A percentile compares a stretch with the other conserved stretches of the same genome.
phyloP scores from a whole-genome alignment of 2,329 filamentous ascomycete genomes.

The Diplodia corticola region DNA sequence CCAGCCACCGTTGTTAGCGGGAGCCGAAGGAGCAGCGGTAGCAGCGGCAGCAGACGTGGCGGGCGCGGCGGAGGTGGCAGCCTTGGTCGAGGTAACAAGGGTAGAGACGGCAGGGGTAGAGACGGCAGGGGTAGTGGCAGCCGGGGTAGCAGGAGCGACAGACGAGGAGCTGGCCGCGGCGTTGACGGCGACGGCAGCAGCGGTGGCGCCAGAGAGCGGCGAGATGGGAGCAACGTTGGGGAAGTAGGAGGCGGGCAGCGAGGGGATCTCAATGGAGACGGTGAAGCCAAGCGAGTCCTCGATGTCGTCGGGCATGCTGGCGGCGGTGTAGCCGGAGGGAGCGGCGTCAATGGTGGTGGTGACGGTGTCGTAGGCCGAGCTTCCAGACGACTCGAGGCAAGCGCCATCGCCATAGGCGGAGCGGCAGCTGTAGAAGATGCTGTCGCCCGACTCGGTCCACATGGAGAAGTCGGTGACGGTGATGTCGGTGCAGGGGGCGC shows the following conservation, averaged over 20 bases:
- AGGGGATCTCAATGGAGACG: constrained; percentile 44
- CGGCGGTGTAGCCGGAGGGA: constrained; percentile 41
- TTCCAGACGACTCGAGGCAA: constrained; percentile 45
- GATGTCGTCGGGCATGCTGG: constrained; percentile 41
- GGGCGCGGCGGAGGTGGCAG: neutral
- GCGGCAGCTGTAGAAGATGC: constrained; percentile 48
- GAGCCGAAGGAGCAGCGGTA: neutral
- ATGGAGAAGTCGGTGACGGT: constrained; percentile 54
- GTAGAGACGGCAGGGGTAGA: constrained; percentile 3
- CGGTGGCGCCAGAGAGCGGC: constrained; percentile 24
- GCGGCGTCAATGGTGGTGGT: constrained; percentile 38
- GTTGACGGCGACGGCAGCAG: neutral
- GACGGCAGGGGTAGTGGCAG: neutral
- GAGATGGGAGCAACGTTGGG: constrained; percentile 39
- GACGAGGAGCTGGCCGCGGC: neutral
- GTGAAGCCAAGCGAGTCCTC: constrained; percentile 34
- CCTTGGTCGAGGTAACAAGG: constrained; percentile 8
- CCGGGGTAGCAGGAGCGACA: neutral
- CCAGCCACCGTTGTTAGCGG: neutral
- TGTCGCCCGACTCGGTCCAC: constrained; percentile 51
- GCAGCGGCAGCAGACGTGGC: neutral
- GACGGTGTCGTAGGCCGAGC: constrained; percentile 32
- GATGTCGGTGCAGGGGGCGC: constrained; percentile 55
- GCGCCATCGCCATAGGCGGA: constrained; percentile 52
- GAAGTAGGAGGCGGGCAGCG: constrained; percentile 44